Conservation (phyloP, 345 rosid genomes). For the Brassica juncea region DNA sequence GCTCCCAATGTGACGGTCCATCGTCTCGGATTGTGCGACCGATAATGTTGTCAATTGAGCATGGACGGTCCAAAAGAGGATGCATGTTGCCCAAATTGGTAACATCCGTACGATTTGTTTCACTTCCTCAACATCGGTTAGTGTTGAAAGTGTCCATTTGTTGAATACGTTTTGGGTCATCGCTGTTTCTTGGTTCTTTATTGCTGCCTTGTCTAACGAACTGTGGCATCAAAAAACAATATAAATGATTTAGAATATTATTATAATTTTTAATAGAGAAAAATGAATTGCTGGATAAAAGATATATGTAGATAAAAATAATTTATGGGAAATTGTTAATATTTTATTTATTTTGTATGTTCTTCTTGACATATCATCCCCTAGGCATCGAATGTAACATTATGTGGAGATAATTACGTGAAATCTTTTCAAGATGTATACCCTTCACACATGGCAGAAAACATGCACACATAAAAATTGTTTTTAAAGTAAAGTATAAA, state of each 20-base stretch:
- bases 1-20: constrained; percentile 87
- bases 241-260: neutral
- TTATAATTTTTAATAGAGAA: neutral
- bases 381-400: constrained; percentile 8
- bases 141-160: constrained; percentile 80
- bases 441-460: constrained; percentile 13
- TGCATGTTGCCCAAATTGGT: constrained; percentile 89
- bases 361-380: neutral
- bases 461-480: neutral
- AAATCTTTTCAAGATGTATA: constrained; percentile 20
- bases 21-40: constrained; percentile 84
- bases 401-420: constrained; percentile 23
- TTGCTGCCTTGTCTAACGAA: constrained; percentile 84
- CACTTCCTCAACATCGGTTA: constrained; percentile 94
- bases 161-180: constrained; percentile 32
- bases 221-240: constrained; percentile 45
- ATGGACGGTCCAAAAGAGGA: constrained; percentile 93
- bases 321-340: neutral
- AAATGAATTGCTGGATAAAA: neutral
- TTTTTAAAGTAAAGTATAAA: neutral
- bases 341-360: neutral
- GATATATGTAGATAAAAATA: neutral
- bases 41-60: constrained; percentile 95
- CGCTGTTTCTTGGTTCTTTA: constrained; percentile 47
- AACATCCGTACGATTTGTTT: constrained; percentile 82